Conservation (phyloP, 164 flowering plant species). For the Vitis rupestris region DNA sequence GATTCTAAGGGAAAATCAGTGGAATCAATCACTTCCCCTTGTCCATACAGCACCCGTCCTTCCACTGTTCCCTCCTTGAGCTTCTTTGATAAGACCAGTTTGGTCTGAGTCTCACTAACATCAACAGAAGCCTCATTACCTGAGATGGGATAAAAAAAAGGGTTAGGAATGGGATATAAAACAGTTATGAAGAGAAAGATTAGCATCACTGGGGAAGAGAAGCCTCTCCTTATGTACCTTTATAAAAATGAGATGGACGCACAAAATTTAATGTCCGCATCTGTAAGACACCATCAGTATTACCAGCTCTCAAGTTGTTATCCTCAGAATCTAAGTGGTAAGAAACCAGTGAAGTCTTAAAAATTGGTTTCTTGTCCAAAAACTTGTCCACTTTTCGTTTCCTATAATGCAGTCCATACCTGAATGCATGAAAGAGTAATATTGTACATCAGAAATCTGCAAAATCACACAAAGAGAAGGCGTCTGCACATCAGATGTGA, state of each 20-base stretch:
- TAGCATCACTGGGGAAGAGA: not conserved
- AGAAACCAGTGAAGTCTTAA: not conserved
- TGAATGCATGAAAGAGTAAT: conserved; percentile 8
- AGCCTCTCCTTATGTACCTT: conserved; percentile 10
- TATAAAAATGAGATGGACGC: not conserved
- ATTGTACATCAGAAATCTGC: not conserved
- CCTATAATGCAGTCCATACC: conserved; percentile 17
- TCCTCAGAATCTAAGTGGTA: conserved; percentile 2
- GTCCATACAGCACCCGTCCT: conserved; percentile 10
- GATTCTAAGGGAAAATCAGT: not conserved
- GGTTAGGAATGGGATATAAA: not conserved
- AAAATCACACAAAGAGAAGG: not conserved
- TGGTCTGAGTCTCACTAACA: conserved; percentile 4
- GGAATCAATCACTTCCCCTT: conserved; percentile 5
- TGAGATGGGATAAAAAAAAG: not conserved
- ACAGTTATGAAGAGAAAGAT: not conserved
- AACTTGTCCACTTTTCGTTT: conserved; percentile 12
- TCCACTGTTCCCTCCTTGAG: conserved; percentile 12
- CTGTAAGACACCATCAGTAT: not conserved
- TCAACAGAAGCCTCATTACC: not conserved
- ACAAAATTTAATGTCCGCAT: conserved; percentile 18
- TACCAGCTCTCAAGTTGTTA: not conserved
- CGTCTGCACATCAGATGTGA: not conserved
- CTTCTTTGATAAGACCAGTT: conserved; percentile 14
- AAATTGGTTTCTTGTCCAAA: conserved; percentile 4